A percentile compares a stretch with the other conserved stretches of the same genome.
Evolutionary conservation across 2,329 filamentous ascomycete genomes (phyloP).

Genomic region (Venturiaceae sp.): DNA sequence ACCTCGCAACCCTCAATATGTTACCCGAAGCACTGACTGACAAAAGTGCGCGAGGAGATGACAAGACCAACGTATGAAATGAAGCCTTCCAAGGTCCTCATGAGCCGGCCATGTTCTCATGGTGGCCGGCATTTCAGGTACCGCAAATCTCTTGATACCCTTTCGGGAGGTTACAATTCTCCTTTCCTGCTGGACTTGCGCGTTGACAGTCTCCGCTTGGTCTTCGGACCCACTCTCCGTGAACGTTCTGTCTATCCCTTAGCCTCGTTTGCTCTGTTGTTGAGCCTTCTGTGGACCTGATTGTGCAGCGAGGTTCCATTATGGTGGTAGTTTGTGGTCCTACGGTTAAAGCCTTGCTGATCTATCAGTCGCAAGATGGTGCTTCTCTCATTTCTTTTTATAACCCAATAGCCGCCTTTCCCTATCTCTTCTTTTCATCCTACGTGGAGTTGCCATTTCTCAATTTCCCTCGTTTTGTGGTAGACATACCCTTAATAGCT

Average conservation of each 20-base stretch:
- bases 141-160: not conserved
- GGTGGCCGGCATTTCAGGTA: no score
- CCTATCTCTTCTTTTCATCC: not conserved
- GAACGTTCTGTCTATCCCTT: not conserved
- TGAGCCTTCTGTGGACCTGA: not conserved
- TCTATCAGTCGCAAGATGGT: not conserved
- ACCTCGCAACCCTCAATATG: no score
- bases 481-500: not conserved
- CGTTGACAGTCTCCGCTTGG: not conserved
- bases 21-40: not conserved
- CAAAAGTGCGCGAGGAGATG: not conserved
- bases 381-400: not conserved
- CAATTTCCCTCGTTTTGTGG: not conserved
- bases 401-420: not conserved
- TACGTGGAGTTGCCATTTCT: no score
- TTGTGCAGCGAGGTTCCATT: not conserved
- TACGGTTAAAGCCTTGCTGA: not conserved
- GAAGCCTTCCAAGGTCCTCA: not conserved
- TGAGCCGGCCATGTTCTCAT: no score
- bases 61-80: not conserved
- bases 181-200: not conserved
- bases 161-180: no score
- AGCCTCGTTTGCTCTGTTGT: not conserved
- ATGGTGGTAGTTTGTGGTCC: not conserved
- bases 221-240: not conserved